phyloP scores from a whole-genome alignment of 768 basidiomycete species.

The Suillus ampliporus region DNA sequence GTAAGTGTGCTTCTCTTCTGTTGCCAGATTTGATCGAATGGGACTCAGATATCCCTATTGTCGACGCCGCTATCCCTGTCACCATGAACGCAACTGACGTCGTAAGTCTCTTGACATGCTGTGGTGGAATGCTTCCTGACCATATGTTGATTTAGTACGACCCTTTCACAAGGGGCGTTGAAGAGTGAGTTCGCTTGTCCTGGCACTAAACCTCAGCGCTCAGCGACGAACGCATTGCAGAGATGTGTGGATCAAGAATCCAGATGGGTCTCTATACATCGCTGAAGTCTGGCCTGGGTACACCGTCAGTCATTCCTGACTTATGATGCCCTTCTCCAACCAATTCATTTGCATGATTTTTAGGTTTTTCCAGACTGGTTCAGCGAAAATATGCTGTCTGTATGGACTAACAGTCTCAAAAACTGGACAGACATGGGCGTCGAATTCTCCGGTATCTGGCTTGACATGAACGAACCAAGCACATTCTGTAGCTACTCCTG shows the following conservation, averaged over 20 bases:
- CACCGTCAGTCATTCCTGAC: constrained; percentile 47
- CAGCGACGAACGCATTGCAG: constrained; percentile 36
- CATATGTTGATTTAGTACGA: too few relatives aligned
- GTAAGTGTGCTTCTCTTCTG: constrained; percentile 66
- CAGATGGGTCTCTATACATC: constrained; percentile 71
- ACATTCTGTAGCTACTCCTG: constrained; percentile 70
- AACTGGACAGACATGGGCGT: constrained; percentile 61
- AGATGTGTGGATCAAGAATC: constrained; percentile 75
- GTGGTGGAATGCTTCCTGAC: too few relatives aligned
- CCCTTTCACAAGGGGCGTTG: too few relatives aligned
- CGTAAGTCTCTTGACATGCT: too few relatives aligned
- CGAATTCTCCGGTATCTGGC: constrained; percentile 70
- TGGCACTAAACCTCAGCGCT: too few relatives aligned
- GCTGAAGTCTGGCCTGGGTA: constrained; percentile 83
- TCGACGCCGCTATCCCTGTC: too few relatives aligned
- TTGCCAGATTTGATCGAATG: constrained; percentile 60
- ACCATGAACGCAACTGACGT: too few relatives aligned
- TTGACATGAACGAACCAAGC: constrained; percentile 72
- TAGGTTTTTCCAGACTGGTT: constrained; percentile 71
- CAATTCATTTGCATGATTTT: background rate
- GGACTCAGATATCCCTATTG: too few relatives aligned
- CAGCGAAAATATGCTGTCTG: constrained; percentile 51
- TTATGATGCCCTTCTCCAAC: background rate
- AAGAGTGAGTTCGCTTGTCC: too few relatives aligned
- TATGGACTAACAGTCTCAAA: constrained; percentile 64